Evolutionary conservation across 23 red algal genomes (phyloP), one percentile per base, ranked within the genome.

Genomic region (Gracilaria domingensis): DNA sequence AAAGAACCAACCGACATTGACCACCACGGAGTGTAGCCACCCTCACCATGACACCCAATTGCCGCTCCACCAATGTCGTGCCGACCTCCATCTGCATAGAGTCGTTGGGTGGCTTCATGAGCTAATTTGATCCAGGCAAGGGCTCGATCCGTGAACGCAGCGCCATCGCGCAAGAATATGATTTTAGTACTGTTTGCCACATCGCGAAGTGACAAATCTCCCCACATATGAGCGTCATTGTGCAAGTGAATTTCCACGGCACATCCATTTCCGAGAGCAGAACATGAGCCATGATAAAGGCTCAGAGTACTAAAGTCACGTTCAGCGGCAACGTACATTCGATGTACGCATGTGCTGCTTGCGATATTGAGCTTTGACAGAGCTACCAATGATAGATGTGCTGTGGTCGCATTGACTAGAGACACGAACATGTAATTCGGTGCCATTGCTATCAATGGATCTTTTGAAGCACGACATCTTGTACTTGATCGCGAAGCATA

Each of bases 391-490:
- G 84, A 87, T 29, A n/a, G 13, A n/a, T 35, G 29, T 32, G 69
- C 49, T 17, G 84, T 57, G 6, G 39, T 24, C 51, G 84, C 39
- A 60, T 54, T 75, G 44, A 87, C 84, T 32, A 87, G 23, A n/a
- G 84, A 70, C 23, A 87, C 47, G 67, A 87, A 87, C 84, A 87
- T 87, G 69, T 73, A 57, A 16, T 87, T 24, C 50, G 84, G 84
- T 2, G 62, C 49, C 45, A 75, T 13, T 20, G 64, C 44, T 32
- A 32, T 29, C 60, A 39, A 55, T 37, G 84, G 58, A 26, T 62
- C 36, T 24, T 0, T 45, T 17, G 67, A 45, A 58, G 24, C 42
- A 21, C 25, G 65, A 57, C 84, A 87, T 87, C 29, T 74, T 39
- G 47, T 4, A 57, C 29, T 4, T 32, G 66, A 33, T 50, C 5